These are phyloP conservation scores for Monosporascus sp. DNA, from an alignment of 2,329 filamentous ascomycete genomes.

Conservation along the genomic window DNA sequence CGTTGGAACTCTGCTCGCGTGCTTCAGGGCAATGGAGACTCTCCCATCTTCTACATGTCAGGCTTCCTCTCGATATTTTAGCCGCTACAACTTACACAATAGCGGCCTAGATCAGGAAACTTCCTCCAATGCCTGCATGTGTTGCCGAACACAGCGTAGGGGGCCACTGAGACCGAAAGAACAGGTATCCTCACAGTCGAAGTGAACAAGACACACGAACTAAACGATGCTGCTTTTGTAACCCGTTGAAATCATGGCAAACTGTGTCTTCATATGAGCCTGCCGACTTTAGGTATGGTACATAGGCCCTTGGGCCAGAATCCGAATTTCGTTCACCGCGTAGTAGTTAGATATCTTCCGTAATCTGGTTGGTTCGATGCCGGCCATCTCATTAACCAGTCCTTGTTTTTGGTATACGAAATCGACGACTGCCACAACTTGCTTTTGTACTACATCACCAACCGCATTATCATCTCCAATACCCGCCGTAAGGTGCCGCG, in stretches of 20 bases:
- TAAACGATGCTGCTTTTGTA: neutral
- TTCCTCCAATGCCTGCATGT: too few relatives aligned
- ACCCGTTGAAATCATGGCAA: constrained; percentile 7
- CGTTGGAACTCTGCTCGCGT: too few relatives aligned
- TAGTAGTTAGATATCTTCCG: constrained; percentile 4
- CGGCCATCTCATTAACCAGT: neutral
- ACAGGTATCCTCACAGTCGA: neutral
- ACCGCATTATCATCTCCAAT: neutral
- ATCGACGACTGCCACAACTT: constrained; percentile 4
- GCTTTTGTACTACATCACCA: too few relatives aligned
- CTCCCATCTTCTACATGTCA: too few relatives aligned
- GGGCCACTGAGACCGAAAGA: too few relatives aligned
- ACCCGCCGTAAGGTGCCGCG: neutral
- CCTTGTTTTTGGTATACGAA: too few relatives aligned
- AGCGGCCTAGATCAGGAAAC: too few relatives aligned
- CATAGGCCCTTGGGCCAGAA: constrained; percentile 13
- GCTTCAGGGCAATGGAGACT: too few relatives aligned
- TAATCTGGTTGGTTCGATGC: constrained; percentile 4
- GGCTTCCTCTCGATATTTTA: too few relatives aligned
- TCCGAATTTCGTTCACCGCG: constrained; percentile 4
- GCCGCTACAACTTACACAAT: too few relatives aligned
- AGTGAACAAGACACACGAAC: neutral
- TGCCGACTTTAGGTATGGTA: constrained; percentile 20
- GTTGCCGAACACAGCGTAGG: too few relatives aligned
- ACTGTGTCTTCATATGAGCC: constrained; percentile 18